phyloP scores from a whole-genome alignment of 306 rosid species.

The Rosa rugosa region DNA sequence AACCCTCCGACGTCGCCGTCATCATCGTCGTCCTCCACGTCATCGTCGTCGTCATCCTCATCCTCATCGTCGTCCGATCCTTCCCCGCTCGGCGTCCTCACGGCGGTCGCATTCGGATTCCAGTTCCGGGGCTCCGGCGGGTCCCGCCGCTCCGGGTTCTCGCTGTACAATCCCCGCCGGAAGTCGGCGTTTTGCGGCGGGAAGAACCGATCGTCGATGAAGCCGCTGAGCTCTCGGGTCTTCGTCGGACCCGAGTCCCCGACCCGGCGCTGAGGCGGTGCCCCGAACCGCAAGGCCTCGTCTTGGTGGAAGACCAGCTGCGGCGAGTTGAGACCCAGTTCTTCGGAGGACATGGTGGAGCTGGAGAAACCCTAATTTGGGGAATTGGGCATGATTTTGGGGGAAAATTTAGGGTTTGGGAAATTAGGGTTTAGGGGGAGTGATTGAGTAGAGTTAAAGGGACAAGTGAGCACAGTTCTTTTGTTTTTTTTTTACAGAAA shows the following conservation, averaged over 20 bases:
- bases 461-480: slow-evolving; percentile 1
- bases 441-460: not conserved
- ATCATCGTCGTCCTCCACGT: slow-evolving; percentile 60
- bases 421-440: slow-evolving; percentile 22
- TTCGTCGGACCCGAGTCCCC: slow-evolving; percentile 61
- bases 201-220: slow-evolving; percentile 67
- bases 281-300: slow-evolving; percentile 54
- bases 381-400: slow-evolving; percentile 33
- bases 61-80: slow-evolving; percentile 70
- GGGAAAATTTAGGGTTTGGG: slow-evolving; percentile 13
- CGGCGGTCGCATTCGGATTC: slow-evolving; percentile 52
- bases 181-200: slow-evolving; percentile 52
- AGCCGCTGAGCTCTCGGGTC: slow-evolving; percentile 66
- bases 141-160: slow-evolving; percentile 42
- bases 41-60: slow-evolving; percentile 57
- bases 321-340: slow-evolving; percentile 42
- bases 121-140: slow-evolving; percentile 50
- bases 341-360: slow-evolving; percentile 65
- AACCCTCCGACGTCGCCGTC: slow-evolving; percentile 50
- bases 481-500: slow-evolving; percentile 3
- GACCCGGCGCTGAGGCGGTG: slow-evolving; percentile 55
- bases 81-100: slow-evolving; percentile 55
- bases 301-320: slow-evolving; percentile 67
- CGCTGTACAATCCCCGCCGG: slow-evolving; percentile 55
- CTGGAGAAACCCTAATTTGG: not conserved